Conservation (phyloP, 495 filamentous ascomycete genomes). For the Bathelium albidoporum region DNA sequence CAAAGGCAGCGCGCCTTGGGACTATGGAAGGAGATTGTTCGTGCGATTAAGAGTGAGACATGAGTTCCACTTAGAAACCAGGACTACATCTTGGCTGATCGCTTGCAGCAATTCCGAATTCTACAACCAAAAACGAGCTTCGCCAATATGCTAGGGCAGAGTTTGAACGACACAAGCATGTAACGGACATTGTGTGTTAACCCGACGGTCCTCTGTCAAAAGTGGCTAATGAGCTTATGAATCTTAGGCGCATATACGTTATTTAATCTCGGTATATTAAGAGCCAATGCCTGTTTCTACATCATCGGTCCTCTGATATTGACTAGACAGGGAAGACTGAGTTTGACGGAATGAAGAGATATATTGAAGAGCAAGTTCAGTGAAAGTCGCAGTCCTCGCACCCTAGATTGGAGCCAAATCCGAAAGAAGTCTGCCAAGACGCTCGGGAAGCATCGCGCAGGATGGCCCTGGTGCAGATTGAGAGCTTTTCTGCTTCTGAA, state of each 20-base stretch:
- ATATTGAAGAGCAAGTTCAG: conserved; percentile 40
- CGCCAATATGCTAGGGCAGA: conserved; percentile 61
- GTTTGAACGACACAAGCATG: conserved; percentile 60
- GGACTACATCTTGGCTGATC: conserved; percentile 2
- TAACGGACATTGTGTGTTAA: conserved; percentile 56
- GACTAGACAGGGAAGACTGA: conserved; percentile 44
- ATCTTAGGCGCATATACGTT: conserved; percentile 44
- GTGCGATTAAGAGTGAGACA: conserved; percentile 28
- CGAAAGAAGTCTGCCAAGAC: neutral
- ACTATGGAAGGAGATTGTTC: conserved; percentile 49
- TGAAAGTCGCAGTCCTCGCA: neutral
- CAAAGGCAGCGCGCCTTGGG: conserved; percentile 44
- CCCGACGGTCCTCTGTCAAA: neutral
- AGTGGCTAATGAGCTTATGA: neutral
- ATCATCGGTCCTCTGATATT: neutral
- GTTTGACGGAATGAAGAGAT: conserved; percentile 49
- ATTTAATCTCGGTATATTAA: conserved; percentile 41
- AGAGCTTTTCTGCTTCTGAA: too few relatives aligned
- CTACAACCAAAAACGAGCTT: conserved; percentile 52
- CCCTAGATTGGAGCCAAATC: neutral
- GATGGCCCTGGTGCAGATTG: neutral
- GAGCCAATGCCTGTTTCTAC: neutral
- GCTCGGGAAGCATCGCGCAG: neutral
- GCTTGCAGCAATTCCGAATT: conserved; percentile 40
- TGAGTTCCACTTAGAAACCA: neutral